Percentiles rank a stretch among this genome's conserved stretches.
These are phyloP conservation scores for Trichoderma reesei DNA, from an alignment of 495 filamentous ascomycete genomes.

Conservation along the genomic window DNA sequence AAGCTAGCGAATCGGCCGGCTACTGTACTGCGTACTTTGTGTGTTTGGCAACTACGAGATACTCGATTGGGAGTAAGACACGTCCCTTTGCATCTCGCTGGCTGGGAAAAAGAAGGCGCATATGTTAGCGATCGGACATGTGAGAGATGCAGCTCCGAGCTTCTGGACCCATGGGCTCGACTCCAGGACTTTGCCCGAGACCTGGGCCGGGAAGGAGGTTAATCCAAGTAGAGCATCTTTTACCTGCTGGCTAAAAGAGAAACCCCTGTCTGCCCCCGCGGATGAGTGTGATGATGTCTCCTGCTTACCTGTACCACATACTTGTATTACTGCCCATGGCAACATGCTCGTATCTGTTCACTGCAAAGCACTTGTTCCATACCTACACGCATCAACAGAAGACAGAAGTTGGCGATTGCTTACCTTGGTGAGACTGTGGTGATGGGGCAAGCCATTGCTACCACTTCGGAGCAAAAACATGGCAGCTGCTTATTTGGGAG, in stretches of 20 bases:
- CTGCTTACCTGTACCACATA: not conserved
- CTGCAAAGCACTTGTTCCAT: no score
- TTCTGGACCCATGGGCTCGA: not conserved
- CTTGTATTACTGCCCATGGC: no score
- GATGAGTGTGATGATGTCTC: not conserved
- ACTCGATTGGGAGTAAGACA: no score
- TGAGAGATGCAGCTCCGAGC: not conserved
- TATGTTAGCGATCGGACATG: not conserved
- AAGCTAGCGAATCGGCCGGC: slow-evolving; percentile 1
- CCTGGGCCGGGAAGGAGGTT: not conserved
- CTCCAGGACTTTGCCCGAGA: not conserved
- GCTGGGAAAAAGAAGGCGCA: not conserved
- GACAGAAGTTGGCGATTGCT: no score
- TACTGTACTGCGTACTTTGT: not conserved
- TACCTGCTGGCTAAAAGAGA: slow-evolving; percentile 1
- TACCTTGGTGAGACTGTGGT: no score
- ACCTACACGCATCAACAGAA: no score
- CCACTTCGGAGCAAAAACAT: no score
- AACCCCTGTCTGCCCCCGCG: not conserved
- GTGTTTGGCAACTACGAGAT: not conserved
- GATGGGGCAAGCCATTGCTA: no score
- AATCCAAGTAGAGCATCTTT: not conserved
- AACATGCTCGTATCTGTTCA: no score
- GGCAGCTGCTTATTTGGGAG: no score
- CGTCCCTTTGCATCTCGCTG: not conserved